Evolutionary conservation across 2,329 filamentous ascomycete species (phyloP).

Genomic region (Chalaropsis thielavioides): DNA sequence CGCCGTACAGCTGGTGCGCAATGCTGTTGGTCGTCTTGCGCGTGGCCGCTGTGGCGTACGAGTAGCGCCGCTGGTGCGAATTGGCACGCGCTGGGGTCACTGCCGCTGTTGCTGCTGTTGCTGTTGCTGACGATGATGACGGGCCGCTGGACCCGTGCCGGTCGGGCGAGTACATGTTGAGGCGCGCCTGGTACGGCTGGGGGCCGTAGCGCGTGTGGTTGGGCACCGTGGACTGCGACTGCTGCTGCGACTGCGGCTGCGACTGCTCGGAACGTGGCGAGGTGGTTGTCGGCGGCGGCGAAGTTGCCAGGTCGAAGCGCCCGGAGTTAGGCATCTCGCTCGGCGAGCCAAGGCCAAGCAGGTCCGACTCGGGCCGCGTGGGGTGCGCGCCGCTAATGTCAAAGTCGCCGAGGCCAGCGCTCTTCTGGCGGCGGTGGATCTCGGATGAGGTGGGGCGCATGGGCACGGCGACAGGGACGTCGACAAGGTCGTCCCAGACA

Average conservation of each 20-base stretch:
- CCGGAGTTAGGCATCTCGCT: slow-evolving; percentile 59
- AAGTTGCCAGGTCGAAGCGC: slow-evolving; percentile 52
- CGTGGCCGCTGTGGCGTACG: slow-evolving; percentile 35
- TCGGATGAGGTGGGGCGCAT: slow-evolving; percentile 77
- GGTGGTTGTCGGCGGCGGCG: slow-evolving; percentile 21
- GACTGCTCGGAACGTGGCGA: neutral
- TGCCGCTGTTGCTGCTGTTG: slow-evolving; percentile 23
- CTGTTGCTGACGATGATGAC: neutral
- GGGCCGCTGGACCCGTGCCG: slow-evolving; percentile 25
- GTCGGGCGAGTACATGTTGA: slow-evolving; percentile 33
- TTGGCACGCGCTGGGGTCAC: slow-evolving; percentile 23
- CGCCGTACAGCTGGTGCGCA: slow-evolving; percentile 38
- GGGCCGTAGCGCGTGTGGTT: slow-evolving; percentile 22
- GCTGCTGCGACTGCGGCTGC: slow-evolving; percentile 1
- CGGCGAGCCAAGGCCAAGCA: slow-evolving; percentile 52
- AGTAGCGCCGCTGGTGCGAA: slow-evolving; percentile 35
- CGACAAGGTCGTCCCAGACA: slow-evolving; percentile 95
- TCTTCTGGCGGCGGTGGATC: slow-evolving; percentile 49
- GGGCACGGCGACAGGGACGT: slow-evolving; percentile 86
- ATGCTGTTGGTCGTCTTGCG: slow-evolving; percentile 37
- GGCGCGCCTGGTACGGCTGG: slow-evolving; percentile 28
- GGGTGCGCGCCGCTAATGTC: slow-evolving; percentile 53
- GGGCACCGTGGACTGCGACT: slow-evolving; percentile 8
- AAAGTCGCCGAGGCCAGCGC: slow-evolving; percentile 55
- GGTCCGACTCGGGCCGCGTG: slow-evolving; percentile 40